Evolutionary conservation across 441 rosid species (phyloP), one percentile per base, ranked within the genome.

Genomic region (Eruca vesicaria): DNA sequence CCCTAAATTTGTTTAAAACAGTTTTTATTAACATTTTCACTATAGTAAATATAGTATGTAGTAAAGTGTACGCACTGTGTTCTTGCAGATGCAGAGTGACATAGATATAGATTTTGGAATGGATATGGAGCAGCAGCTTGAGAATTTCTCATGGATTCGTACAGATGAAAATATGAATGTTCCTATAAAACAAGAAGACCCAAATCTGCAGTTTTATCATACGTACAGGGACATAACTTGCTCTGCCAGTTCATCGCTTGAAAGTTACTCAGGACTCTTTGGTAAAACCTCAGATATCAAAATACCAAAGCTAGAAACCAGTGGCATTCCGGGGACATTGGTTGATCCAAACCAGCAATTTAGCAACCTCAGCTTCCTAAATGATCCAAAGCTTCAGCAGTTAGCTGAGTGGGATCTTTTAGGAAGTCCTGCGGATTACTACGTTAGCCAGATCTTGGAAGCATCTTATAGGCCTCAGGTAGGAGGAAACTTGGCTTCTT

Each of bases 221-320:
- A 84, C 86, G 84, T 88, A 71, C 10, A 87, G 79, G 81, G 95
- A 89, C 77, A 70, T 86, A 43, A 88, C 85, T 53, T 89, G 90
- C 77, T 79, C 88, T 18, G 92, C 84, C 76, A 91, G 86, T 78
- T 84, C 92, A n/a, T 85, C 89, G 31, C 86, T 86, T 36, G 92
- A 91, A 68, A 86, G 86, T 78, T 87, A 85, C 81, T 82, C 92
- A 28, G 83, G 91, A 66, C 83, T 86, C 74, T 86, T 86, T 53
- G 78, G 83, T 59, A 91, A 85, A 80, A 78, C 53, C 76, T 82
- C 90, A 9, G 89, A 89, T 59, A 75, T 85, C 12, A 83, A 88
- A n/a, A 78, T 79, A 81, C 80, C 83, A 33, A 83, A 85, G 28
- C 87, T 78, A 71, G 89, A 91, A 77, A 84, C 76, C 41, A 57